Conservation (phyloP, 495 filamentous ascomycete species). For the Staphylotrichum tortipilum region DNA sequence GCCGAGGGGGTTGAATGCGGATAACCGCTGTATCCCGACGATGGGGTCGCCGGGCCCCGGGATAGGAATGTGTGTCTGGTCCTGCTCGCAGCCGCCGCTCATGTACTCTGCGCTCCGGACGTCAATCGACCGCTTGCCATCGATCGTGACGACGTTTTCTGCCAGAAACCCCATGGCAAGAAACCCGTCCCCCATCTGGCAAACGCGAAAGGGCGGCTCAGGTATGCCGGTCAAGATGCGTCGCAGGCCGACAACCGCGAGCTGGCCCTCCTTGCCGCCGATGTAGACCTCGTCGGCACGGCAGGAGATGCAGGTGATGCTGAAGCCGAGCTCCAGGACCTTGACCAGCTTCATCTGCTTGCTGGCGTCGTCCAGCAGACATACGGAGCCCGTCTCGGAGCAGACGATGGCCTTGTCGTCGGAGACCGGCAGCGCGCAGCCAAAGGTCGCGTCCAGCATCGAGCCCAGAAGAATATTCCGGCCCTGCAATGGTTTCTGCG, state of each 20-base stretch:
- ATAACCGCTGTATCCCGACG: constrained; percentile 60
- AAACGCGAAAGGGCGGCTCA: constrained; percentile 20
- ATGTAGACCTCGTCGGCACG: constrained; percentile 33
- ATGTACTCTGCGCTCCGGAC: constrained; percentile 44
- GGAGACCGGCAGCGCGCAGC: constrained; percentile 64
- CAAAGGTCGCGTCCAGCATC: constrained; percentile 76
- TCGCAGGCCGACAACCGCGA: constrained; percentile 32
- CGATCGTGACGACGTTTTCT: constrained; percentile 65
- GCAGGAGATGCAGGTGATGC: constrained; percentile 51
- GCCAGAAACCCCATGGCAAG: constrained; percentile 62
- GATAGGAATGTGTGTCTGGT: constrained; percentile 34
- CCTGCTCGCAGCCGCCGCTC: constrained; percentile 19
- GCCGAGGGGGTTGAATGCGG: constrained; percentile 43
- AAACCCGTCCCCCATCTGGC: constrained; percentile 26
- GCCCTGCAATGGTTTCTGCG: constrained; percentile 46
- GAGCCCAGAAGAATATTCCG: constrained; percentile 65
- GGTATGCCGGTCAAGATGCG: constrained; percentile 28
- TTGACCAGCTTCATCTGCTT: constrained; percentile 59
- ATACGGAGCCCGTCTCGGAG: constrained; percentile 65
- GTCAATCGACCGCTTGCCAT: constrained; percentile 62
- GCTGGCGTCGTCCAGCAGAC: constrained; percentile 68
- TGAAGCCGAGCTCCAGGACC: constrained; percentile 53
- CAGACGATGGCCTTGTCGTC: constrained; percentile 61
- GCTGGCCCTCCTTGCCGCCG: constrained; percentile 38
- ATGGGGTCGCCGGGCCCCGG: constrained; percentile 73